Evolutionary conservation across 129 eudicot genomes (phyloP).

Genomic region (carrot (Daucus carota)): DH1_v3.0 NC_030388.2:12374001-12374500

Average conservation of each 20-base stretch:
- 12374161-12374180: constrained; percentile 48
- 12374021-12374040: not conserved
- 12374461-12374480: constrained; percentile 52
- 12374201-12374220: constrained; percentile 51
- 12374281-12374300: not conserved
- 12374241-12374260: not conserved
- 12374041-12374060: not conserved
- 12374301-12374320: not conserved
- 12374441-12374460: constrained; percentile 19
- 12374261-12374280: too few species aligned
- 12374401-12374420: not conserved
- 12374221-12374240: constrained; percentile 19
- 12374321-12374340: too few species aligned
- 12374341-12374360: too few species aligned
- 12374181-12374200: constrained; percentile 35
- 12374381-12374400: too few species aligned
- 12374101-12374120: constrained; percentile 29
- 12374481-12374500: constrained; percentile 33
- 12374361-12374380: too few species aligned
- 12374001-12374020: not conserved
- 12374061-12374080: not conserved
- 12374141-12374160: constrained; percentile 49
- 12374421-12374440: not conserved
- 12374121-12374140: constrained; percentile 40
- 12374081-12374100: constrained; percentile 15